Evolutionary conservation across 345 rosid species (phyloP).

Genomic region (Diplotaxis tenuifolia): DNA sequence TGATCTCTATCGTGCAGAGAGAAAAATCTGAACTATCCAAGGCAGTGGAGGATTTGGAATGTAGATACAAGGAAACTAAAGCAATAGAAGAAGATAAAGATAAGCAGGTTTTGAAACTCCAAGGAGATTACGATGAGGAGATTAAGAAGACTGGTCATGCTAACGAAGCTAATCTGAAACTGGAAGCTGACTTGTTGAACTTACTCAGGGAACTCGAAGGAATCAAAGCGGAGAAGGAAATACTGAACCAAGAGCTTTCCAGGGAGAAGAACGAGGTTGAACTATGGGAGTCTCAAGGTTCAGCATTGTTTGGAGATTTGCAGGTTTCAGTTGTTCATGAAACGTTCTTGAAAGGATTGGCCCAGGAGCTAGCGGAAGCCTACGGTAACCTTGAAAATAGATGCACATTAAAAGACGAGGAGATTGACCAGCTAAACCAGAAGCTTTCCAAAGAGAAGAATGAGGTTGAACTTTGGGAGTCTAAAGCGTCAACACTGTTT

Average conservation of each 20-base stretch:
- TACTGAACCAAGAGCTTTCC: conserved; percentile 49
- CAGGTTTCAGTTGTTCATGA: conserved; percentile 54
- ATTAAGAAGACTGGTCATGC: conserved; percentile 42
- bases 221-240: conserved; percentile 50
- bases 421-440: conserved; percentile 47
- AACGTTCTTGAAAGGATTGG: conserved; percentile 55
- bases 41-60: conserved; percentile 53
- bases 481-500: conserved; percentile 50
- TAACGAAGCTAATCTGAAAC: conserved; percentile 43
- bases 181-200: conserved; percentile 49
- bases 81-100: conserved; percentile 45
- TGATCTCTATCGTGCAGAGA: conserved; percentile 36
- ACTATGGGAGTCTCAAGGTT: conserved; percentile 62
- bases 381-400: conserved; percentile 43
- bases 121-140: conserved; percentile 50
- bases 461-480: conserved; percentile 57
- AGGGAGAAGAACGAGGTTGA: conserved; percentile 47
- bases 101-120: conserved; percentile 53
- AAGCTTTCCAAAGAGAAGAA: conserved; percentile 25
- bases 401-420: conserved; percentile 42
- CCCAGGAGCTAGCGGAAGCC: conserved; percentile 52
- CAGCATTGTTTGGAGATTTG: conserved; percentile 48
- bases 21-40: conserved; percentile 48
- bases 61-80: conserved; percentile 58
- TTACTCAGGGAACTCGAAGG: conserved; percentile 46